Evolutionary conservation across 2,329 filamentous ascomycete genomes (phyloP).

Genomic region (Metarhizium rileyi): DNA sequence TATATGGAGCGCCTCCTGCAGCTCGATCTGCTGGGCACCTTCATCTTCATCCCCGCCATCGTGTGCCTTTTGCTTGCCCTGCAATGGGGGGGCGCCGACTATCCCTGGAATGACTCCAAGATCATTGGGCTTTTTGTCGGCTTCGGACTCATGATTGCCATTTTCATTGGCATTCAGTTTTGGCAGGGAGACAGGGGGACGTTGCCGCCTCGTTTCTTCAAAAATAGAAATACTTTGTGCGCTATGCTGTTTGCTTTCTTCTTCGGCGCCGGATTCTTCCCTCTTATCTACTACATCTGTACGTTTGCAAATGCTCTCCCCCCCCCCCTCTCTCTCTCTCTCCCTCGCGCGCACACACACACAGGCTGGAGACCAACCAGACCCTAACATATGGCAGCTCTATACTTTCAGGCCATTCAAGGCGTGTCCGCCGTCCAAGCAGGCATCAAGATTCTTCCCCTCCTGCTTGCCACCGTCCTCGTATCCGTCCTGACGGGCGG

Average conservation of each 20-base stretch:
- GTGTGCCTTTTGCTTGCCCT: slow-evolving; percentile 45
- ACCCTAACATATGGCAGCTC: slow-evolving; percentile 20
- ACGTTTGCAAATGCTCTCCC: slow-evolving; percentile 17
- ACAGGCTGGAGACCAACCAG: slow-evolving; percentile 17
- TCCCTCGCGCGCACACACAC: neutral
- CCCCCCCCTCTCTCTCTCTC: too few species aligned
- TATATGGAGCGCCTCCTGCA: slow-evolving; percentile 29
- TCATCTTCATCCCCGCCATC: slow-evolving; percentile 41
- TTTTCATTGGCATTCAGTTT: slow-evolving; percentile 39
- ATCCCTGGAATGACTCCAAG: slow-evolving; percentile 37
- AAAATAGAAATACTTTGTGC: slow-evolving; percentile 29
- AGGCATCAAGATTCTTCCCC: slow-evolving; percentile 44
- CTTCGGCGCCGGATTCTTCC: slow-evolving; percentile 42
- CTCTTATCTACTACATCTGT: slow-evolving; percentile 44
- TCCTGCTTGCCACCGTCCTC: slow-evolving; percentile 41
- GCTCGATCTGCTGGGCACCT: slow-evolving; percentile 39
- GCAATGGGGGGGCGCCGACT: slow-evolving; percentile 45
- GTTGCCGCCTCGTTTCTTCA: slow-evolving; percentile 36
- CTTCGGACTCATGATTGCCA: slow-evolving; percentile 31
- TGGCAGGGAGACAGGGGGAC: slow-evolving; percentile 33
- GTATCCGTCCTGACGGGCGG: slow-evolving; percentile 34
- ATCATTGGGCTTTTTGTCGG: slow-evolving; percentile 43
- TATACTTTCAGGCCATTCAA: slow-evolving; percentile 46
- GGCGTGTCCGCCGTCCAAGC: slow-evolving; percentile 42
- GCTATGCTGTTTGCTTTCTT: slow-evolving; percentile 36